These are phyloP conservation scores for Didymella glomerata DNA, from an alignment of 2,329 filamentous ascomycete species.

Conservation along the genomic window DNA sequence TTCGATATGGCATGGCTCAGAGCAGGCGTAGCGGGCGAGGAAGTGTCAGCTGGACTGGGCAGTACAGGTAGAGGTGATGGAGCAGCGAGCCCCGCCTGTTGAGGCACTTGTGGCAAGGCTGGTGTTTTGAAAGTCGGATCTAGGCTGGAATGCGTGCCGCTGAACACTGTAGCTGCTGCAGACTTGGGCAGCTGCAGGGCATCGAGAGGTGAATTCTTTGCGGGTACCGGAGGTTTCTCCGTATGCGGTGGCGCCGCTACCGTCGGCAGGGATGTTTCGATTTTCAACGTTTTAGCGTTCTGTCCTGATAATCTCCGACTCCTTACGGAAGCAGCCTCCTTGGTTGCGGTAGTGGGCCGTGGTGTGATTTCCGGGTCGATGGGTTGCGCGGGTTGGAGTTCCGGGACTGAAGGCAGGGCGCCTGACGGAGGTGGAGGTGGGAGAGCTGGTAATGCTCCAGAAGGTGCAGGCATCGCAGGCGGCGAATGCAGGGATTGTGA, in stretches of 20 bases:
- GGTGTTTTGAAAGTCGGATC: conserved; percentile 47
- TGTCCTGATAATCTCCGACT: conserved; percentile 82
- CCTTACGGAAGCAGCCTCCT: conserved; percentile 64
- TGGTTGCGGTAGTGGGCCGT: conserved; percentile 35
- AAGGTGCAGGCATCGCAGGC: conserved; percentile 41
- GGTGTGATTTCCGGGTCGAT: conserved; percentile 41
- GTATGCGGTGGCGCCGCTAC: conserved; percentile 46
- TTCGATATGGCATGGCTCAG: conserved; percentile 53
- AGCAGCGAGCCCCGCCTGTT: conserved; percentile 36
- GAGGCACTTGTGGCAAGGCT: conserved; percentile 41
- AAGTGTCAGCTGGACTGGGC: conserved; percentile 54
- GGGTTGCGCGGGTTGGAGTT: conserved; percentile 37
- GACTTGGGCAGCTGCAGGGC: conserved; percentile 48
- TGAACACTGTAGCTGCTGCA: conserved; percentile 43
- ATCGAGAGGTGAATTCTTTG: conserved; percentile 46
- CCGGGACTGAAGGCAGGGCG: conserved; percentile 42
- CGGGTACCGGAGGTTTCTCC: conserved; percentile 44
- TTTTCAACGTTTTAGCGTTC: conserved; percentile 83
- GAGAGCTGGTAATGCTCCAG: conserved; percentile 42
- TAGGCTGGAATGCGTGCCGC: conserved; percentile 34
- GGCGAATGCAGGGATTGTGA: conserved; percentile 39
- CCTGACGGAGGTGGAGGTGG: conserved; percentile 36
- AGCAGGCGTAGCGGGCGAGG: conserved; percentile 49
- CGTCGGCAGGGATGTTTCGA: conserved; percentile 71
- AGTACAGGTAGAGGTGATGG: conserved; percentile 47